A percentile compares a stretch with the other conserved stretches of the same genome.
These are phyloP conservation scores for Otatea glauca DNA, from an alignment of 176 grass and related monocot species.

Conservation along the genomic window DNA sequence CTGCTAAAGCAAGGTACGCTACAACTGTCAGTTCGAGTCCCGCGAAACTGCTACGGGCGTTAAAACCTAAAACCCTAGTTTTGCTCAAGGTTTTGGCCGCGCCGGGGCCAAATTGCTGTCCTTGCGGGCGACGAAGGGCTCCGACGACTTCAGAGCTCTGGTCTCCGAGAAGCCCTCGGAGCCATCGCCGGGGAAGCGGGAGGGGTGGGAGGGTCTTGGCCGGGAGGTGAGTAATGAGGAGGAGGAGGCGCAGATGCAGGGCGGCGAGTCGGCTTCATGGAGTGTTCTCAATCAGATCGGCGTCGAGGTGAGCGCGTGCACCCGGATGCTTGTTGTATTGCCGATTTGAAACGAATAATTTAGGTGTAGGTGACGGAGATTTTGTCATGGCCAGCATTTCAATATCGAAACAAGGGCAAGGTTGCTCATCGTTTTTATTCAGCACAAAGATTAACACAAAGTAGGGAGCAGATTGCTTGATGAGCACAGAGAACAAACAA, in stretches of 20 bases:
- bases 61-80: slow-evolving; percentile 54
- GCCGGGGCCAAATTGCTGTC: slow-evolving; percentile 22
- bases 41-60: neutral
- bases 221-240: slow-evolving; percentile 18
- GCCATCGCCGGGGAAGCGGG: slow-evolving; percentile 36
- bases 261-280: slow-evolving; percentile 39
- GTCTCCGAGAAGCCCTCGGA: slow-evolving; percentile 42
- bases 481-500: neutral
- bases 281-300: slow-evolving; percentile 48
- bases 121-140: slow-evolving; percentile 44
- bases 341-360: slow-evolving; percentile 20
- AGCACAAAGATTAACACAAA: neutral
- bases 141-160: slow-evolving; percentile 28
- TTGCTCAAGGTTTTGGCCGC: slow-evolving; percentile 43
- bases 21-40: slow-evolving; percentile 20
- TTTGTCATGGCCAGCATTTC: slow-evolving; percentile 4
- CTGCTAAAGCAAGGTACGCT: slow-evolving; percentile 37
- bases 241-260: slow-evolving; percentile 26
- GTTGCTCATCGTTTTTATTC: neutral
- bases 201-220: slow-evolving; percentile 38
- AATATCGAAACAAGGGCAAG: neutral
- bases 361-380: neutral
- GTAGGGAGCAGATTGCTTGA: neutral
- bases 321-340: slow-evolving; percentile 14
- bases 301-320: slow-evolving; percentile 40